Conservation (phyloP, 2,329 filamentous ascomycete species). For the Venturia aucupariae region DNA sequence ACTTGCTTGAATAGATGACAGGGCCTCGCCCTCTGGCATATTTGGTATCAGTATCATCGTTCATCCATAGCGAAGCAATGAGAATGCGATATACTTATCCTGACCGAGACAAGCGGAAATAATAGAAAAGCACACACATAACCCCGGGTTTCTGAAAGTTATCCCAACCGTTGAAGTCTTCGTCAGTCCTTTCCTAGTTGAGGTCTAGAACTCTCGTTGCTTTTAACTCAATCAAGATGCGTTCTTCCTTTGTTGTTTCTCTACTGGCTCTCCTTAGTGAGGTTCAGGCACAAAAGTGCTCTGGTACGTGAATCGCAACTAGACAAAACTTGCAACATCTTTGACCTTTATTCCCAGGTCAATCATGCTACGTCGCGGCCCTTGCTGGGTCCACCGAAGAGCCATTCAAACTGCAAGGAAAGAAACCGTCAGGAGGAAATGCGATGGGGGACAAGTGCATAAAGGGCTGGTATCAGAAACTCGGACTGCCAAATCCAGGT, state of each 20-base stretch:
- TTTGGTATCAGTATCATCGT: background rate
- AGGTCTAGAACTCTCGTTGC: background rate
- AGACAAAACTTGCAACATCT: no score
- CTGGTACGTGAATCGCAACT: background rate
- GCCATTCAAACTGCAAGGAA: slow-evolving; percentile 4
- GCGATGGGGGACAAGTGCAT: slow-evolving; percentile 4
- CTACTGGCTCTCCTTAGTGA: background rate
- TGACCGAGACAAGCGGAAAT: background rate
- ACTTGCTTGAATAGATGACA: background rate
- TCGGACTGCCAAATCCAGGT: slow-evolving; percentile 4
- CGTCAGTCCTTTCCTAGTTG: background rate
- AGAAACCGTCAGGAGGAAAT: slow-evolving; percentile 7
- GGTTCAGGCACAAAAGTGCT: background rate
- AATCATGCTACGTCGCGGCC: slow-evolving; percentile 10
- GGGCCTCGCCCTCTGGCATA: background rate
- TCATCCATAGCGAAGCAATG: background rate
- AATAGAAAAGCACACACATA: background rate
- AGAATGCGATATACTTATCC: background rate
- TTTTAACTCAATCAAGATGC: background rate
- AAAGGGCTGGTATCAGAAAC: slow-evolving; percentile 1
- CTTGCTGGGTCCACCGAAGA: slow-evolving; percentile 8
- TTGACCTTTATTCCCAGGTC: background rate
- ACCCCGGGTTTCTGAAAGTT: background rate
- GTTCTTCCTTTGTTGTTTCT: background rate
- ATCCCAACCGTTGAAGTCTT: background rate